Evolutionary conservation across 2,329 filamentous ascomycete species (phyloP), one percentile per base, ranked within the genome.

Genomic region (Monosporascus sp.): DNA sequence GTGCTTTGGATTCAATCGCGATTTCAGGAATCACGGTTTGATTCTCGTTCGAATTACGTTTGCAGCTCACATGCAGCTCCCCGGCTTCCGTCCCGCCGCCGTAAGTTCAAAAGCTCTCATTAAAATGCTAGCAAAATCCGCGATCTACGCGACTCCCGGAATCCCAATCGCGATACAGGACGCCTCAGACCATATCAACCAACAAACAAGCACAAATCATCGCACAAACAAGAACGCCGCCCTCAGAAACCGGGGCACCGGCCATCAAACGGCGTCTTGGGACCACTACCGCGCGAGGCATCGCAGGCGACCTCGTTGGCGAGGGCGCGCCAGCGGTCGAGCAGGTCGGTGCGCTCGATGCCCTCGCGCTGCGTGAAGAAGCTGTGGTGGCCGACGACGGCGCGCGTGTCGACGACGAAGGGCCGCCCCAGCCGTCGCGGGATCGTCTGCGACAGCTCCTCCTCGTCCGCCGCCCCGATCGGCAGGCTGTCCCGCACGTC

Each of bases 351-450:
- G 50, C 70, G 65, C 16, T 73, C 72, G 43, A 82, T 65, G 8
- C 71, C 70, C 5, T 72, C 70, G n/a, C 69, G 63, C 57, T 76
- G 72, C 7, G 69, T 69, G 14, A 66, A 69, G 47, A 78, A 79
- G 53, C 73, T 75, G 55, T 78, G 80, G 63, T 83, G 80, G 3
- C 73, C 76, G 11, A 75, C 79, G 19, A 84, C 65, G 0, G 77
- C 78, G 54, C 77, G 73, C 5, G 78, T 79, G 62, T 83, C 78
- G n/a, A 82, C 76, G 14, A 79, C 71, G 22, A 78, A 73, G 37
- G 71, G 69, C 50, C 71, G 66, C n/a, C 68, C 66, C 6, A 73
- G 65, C 14, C 66, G 65, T 51, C 65, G 63, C 1, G 73, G 70
- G 55, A 72, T 71, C 40, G 68, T 70, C 44, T 72, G 71, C 48